Base-by-base conservation (phyloP, 768 basidiomycete genomes). In the Tylopilus vinaceipallidus region DNA sequence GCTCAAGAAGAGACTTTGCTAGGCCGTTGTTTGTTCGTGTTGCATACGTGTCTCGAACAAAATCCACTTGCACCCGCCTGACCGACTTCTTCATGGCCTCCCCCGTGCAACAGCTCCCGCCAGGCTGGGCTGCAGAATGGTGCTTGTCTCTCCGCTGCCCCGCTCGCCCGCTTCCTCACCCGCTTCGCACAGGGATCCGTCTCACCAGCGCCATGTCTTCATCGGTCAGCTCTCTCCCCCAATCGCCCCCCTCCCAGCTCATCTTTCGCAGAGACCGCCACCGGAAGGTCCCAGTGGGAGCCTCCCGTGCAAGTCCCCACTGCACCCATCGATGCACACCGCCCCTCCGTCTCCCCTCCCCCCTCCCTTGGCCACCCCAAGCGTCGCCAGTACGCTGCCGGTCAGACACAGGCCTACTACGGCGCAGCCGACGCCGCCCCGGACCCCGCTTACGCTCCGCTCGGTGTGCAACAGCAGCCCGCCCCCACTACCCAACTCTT, bases 71-170 rank as follows among this genome's bases (percentile, higher is more conserved):
- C 30, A n/a, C 26, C 19, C 26, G 13, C 33, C 19, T 24, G 22
- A 47, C 30, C 24, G 32, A 49, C 36, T 29, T 30, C 39, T 39
- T 24, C 32, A 79, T 79, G 77, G 68, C 78, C 36, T 72, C 74
- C 36, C 75, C 75, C 36, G 59, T 68, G n/a, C 79, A 83, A 63
- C 83, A 90, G 67, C 71, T 97, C 32, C 95, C 95, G 52, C 87
- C 86, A 55, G 95, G 94, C 35, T 97, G 95, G 95, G 76, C 80
- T 55, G 89, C 91, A 65, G 87, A 95, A 78, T 97, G 95, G 95
- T 91, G 65, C 57, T 44, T 29, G 11, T 6, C n/a, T 12, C 3
- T 30, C 4, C n/a, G 26, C 23, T 3, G 1, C 12, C 12, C 6
- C 40, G n/a, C 6, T n/a, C 3, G 3, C 6, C 6, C 12, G 4